Evolutionary conservation across 768 basidiomycete species (phyloP).

Genomic region (Tephrocybe rancida): DNA sequence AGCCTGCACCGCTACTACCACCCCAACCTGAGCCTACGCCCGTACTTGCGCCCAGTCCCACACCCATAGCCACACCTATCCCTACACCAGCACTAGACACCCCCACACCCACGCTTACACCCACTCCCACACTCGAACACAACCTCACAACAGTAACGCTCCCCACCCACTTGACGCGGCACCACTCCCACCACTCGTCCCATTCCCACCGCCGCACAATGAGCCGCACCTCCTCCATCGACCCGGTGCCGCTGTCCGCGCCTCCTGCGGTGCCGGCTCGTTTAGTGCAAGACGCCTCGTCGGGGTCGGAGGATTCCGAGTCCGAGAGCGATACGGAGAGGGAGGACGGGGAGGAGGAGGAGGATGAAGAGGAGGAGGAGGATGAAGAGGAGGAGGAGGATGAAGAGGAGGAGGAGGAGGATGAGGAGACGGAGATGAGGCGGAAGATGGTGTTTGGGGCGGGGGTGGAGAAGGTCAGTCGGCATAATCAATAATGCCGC

Average conservation of each 20-base stretch:
- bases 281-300: no score
- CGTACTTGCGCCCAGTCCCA: not conserved
- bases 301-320: no score
- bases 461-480: constrained; percentile 25
- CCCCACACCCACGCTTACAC: not conserved
- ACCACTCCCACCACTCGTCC: constrained; percentile 13
- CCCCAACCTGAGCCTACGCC: not conserved
- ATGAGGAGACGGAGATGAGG: not conserved
- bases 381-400: constrained; percentile 16
- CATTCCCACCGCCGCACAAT: constrained; percentile 10
- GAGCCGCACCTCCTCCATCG: constrained; percentile 9
- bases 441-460: constrained; percentile 18
- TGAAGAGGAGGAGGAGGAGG: constrained; percentile 18
- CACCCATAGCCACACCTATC: not conserved
- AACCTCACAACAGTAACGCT: constrained; percentile 16
- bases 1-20: no score
- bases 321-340: no score
- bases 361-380: not conserved
- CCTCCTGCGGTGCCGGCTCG: not conserved
- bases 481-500: constrained; percentile 19
- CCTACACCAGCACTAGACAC: not conserved
- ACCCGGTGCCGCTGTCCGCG: not conserved
- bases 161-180: constrained; percentile 15
- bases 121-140: constrained; percentile 16
- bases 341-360: constrained; percentile 8